Evolutionary conservation across 1,284 basidiomycete species (phyloP), one percentile per base, ranked within the genome.

Genomic region (Microbotryomycetes sp.): DNA sequence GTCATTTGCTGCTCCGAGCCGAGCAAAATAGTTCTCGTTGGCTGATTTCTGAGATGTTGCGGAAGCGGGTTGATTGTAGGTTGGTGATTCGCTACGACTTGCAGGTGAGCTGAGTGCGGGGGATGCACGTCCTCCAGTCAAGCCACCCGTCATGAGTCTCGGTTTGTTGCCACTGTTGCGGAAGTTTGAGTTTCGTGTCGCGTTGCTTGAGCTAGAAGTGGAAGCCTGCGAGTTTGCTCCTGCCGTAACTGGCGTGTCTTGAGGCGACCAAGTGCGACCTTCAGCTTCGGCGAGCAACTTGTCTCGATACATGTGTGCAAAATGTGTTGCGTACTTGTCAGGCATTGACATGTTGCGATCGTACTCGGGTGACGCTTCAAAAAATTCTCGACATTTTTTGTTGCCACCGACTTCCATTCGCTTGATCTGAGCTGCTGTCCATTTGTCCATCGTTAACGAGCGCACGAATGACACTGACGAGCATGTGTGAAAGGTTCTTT

Each of bases 331-430:
- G 77, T 96, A 96, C 61, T 86, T 90, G 58, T 92, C 87, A 67
- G 86, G 82, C 57, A 87, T 77, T 61, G 79, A 83, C 76, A 87
- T 83, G 56, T 79, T 81, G 55, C 85, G 83, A 50, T 79, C 83
- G 77, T 87, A 90, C 65, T 83, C 81, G 76, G 93, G 81, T 75
- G 52, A 51, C 3, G 32, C 55, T 48, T 71, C 63, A 51, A 68
- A 71, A 52, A 68, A 70, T 54, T 66, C 58, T 14, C 60, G 54
- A 25, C 60, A 59, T 45, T 66, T 63, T 1, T 23, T 47, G 73
- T 94, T 94, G 58, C 92, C 92, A 63, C 92, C 91, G 49, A 87
- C 81, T 86, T 88, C 85, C 89, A 97, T 94, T 68, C 91, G 85
- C 72, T 80, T 85, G 69, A 94, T 80, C 76, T 97, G 92, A 58